Evolutionary conservation across 768 basidiomycete genomes (phyloP).

Genomic region (Russula griseocarnosa): DNA sequence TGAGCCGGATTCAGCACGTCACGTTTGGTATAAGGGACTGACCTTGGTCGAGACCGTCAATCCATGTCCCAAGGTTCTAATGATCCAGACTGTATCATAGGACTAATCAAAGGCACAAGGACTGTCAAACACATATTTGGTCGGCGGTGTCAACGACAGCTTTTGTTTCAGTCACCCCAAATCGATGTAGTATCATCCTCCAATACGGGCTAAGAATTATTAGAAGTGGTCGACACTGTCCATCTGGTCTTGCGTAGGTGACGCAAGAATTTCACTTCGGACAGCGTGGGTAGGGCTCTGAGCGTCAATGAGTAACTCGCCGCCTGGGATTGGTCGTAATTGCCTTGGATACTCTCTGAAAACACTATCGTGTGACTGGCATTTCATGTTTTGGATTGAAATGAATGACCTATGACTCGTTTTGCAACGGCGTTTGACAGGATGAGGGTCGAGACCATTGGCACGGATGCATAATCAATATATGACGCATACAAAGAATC

Average conservation of each 20-base stretch:
- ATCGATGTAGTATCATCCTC: conserved; percentile 37
- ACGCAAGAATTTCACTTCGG: too few species aligned
- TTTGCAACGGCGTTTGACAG: conserved; percentile 40
- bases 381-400: conserved; percentile 61
- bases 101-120: conserved; percentile 47
- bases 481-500: conserved; percentile 32
- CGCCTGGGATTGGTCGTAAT: conserved; percentile 61
- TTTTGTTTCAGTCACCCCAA: conserved; percentile 57
- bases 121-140: conserved; percentile 66
- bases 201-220: conserved; percentile 50
- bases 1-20: too few species aligned
- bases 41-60: neutral
- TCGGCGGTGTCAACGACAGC: conserved; percentile 66
- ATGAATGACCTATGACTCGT: conserved; percentile 49
- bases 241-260: conserved; percentile 23
- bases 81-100: neutral
- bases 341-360: conserved; percentile 49
- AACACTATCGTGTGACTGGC: conserved; percentile 62
- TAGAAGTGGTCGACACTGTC: neutral
- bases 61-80: neutral
- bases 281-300: too few species aligned
- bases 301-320: conserved; percentile 34
- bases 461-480: conserved; percentile 33
- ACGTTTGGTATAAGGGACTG: too few species aligned
- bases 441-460: conserved; percentile 29